Evolutionary conservation across 1,284 basidiomycete species (phyloP), one percentile per base, ranked within the genome.

Genomic region (Marasmius oreades): DNA sequence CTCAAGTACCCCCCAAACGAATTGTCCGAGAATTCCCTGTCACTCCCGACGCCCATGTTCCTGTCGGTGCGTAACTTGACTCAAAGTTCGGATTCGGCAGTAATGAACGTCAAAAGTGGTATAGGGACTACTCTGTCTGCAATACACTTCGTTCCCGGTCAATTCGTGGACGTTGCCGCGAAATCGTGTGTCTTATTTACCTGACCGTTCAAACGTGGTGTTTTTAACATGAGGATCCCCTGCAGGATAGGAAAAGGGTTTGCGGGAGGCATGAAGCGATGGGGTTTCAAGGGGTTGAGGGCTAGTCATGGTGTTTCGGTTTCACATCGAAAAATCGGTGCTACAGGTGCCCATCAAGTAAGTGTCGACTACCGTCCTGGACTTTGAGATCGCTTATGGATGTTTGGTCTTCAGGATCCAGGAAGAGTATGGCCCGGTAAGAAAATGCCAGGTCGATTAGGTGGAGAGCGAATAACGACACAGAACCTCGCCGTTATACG

Each of bases 361-460:
- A 58, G 77, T 70, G 22, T 34, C 52, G 22, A 16, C 16, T 11
- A 11, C 11, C 14, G 8, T 33, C 33, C 52, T 18, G 10, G 36
- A 26, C 11, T 43, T 42, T 57, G 48, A 55, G 51, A n/a, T n/a
- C 55, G 28, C 52, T 22, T 24, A 42, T 20, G 36, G 11, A 39
- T 43, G 20, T 44, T 20, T 12, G 37, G 3, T 20, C 64, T 60
- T 12, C 64, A 95, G 92, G 93, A 97, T 67, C 95, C 95, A 36
- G 95, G 95, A 53, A 86, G 95, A 68, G 82, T 98, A 14, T 93
- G 92, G 77, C 95, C 95, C 16, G 96, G 96, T 43, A 98, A 95
- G 76, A 98, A 98, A 78, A 99, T 98, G 96, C 88, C 96, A 8
- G 97, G 96, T 47, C 88, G 90, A 47, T 89, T 98, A 81, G 97